These are phyloP conservation scores for Syzygium aqueum DNA, from an alignment of 345 rosid genomes.

Conservation along the genomic window DNA sequence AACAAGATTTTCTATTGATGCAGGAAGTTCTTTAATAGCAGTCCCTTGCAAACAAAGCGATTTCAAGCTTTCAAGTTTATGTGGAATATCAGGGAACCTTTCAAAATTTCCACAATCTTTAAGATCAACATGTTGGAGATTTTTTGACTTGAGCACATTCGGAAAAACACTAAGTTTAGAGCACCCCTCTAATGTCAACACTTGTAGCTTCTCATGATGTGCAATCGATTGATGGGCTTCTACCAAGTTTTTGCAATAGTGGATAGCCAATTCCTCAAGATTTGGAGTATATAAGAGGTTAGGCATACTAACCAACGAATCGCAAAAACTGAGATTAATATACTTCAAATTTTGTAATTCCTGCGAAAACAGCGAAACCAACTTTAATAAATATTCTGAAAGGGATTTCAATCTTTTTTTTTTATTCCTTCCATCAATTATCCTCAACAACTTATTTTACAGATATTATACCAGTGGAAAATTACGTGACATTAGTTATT, in stretches of 20 bases:
- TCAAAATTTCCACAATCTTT: background rate
- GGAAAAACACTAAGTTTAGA: background rate
- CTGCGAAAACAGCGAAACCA: background rate
- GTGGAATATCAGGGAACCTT: background rate
- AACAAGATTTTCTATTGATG: background rate
- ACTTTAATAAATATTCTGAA: too few relatives aligned
- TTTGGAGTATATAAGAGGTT: background rate
- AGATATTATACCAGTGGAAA: too few relatives aligned
- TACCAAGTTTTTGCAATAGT: background rate
- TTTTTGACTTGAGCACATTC: background rate
- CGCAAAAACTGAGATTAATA: background rate
- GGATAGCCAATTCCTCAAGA: background rate
- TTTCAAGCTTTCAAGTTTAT: background rate
- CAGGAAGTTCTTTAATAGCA: background rate
- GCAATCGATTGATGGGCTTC: background rate
- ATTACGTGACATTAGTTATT: too few relatives aligned
- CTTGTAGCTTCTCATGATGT: background rate
- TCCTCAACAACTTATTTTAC: too few relatives aligned
- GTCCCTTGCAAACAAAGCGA: background rate
- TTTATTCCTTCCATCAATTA: too few relatives aligned
- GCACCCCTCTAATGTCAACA: fast-evolving
- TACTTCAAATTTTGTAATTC: background rate
- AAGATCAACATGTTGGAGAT: background rate
- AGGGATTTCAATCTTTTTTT: background rate
- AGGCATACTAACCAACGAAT: background rate